Evolutionary conservation across 1,284 basidiomycete species (phyloP).

Genomic region (Xerocomus minutiporus): DNA sequence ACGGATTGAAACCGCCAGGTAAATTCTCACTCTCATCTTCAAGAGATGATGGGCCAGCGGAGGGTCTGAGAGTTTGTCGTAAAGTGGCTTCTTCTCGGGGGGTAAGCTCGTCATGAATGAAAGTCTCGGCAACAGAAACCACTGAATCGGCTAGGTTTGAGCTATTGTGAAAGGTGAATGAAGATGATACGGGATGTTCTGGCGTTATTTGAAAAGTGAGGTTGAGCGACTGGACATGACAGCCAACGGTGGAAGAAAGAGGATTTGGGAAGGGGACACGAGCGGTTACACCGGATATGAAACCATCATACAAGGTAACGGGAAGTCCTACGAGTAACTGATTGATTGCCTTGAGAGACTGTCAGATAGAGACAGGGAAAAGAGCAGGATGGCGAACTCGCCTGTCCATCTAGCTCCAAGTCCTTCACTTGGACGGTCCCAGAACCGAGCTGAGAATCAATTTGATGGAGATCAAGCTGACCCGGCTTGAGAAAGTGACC

Average conservation of each 20-base stretch:
- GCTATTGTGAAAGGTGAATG: slow-evolving; percentile 15
- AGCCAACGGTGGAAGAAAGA: slow-evolving; percentile 63
- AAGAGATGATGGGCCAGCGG: slow-evolving; percentile 30
- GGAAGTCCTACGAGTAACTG: slow-evolving; percentile 65
- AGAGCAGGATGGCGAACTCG: slow-evolving; percentile 33
- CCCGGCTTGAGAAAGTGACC: slow-evolving; percentile 86
- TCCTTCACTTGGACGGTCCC: slow-evolving; percentile 85
- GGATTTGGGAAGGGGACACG: slow-evolving; percentile 76
- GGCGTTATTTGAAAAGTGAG: slow-evolving; percentile 55
- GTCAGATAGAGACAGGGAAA: slow-evolving; percentile 12
- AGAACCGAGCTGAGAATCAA: slow-evolving; percentile 88
- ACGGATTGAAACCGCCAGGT: slow-evolving; percentile 67
- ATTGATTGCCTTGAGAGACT: slow-evolving; percentile 69
- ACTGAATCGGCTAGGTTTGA: slow-evolving; percentile 71
- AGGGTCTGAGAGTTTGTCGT: slow-evolving; percentile 61
- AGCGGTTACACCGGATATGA: slow-evolving; percentile 68
- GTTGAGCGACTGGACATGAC: slow-evolving; percentile 60
- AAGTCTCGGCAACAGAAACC: slow-evolving; percentile 75
- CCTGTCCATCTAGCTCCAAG: slow-evolving; percentile 74
- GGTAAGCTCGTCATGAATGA: slow-evolving; percentile 78
- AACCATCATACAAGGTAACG: slow-evolving; percentile 65
- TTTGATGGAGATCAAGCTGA: slow-evolving; percentile 80
- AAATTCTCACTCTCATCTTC: slow-evolving; percentile 40
- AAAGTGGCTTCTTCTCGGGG: slow-evolving; percentile 68
- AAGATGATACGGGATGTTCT: slow-evolving; percentile 14